Conservation (phyloP, 192 early-diverging fungal species). For the Rhizophagus clarus region DNA sequence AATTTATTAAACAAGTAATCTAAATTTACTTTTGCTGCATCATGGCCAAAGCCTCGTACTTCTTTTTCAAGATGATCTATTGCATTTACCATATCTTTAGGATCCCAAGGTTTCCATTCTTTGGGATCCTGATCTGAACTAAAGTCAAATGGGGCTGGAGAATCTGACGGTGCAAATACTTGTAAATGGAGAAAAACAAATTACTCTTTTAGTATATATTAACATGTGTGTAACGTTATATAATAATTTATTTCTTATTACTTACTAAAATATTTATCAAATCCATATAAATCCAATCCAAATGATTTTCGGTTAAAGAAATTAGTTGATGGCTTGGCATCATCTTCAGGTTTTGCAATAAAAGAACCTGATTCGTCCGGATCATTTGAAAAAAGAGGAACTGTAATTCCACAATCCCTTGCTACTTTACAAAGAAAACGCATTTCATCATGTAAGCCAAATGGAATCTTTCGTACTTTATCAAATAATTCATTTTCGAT, state of each 20-base stretch:
- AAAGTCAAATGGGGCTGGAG: constrained; percentile 52
- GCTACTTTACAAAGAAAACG: constrained; percentile 75
- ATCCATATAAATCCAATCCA: constrained; percentile 79
- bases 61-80: constrained; percentile 67
- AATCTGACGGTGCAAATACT: constrained; percentile 59
- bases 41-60: constrained; percentile 69
- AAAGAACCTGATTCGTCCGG: constrained; percentile 70
- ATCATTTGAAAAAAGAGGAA: constrained; percentile 88
- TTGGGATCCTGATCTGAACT: constrained; percentile 37
- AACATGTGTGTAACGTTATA: neutral
- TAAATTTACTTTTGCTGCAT: constrained; percentile 53
- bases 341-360: constrained; percentile 47
- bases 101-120: constrained; percentile 61
- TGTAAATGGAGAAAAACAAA: neutral
- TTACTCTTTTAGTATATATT: neutral
- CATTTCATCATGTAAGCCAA: constrained; percentile 83
- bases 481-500: constrained; percentile 83
- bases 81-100: constrained; percentile 46
- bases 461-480: constrained; percentile 56
- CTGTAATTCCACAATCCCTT: constrained; percentile 72
- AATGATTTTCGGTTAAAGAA: constrained; percentile 48
- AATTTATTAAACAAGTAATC: too few species aligned
- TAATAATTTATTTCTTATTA: neutral
- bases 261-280: constrained; percentile 76
- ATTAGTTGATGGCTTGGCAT: constrained; percentile 25